phyloP scores from a whole-genome alignment of 2,329 filamentous ascomycete species.

The Alternaria sp. region DNA sequence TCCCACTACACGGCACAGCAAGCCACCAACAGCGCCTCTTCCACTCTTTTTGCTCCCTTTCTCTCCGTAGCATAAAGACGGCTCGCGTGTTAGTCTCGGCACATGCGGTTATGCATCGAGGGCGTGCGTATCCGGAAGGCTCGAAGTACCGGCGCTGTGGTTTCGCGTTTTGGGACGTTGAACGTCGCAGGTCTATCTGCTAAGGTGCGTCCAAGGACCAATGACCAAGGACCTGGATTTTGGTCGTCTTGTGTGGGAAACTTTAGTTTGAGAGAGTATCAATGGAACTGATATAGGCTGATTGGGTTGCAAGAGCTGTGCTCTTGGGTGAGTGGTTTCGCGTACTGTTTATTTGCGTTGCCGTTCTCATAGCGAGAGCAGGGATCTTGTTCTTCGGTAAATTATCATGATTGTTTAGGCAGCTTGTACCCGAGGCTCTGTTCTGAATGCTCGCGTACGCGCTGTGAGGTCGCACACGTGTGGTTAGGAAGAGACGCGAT shows the following conservation, averaged over 20 bases:
- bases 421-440: neutral
- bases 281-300: neutral
- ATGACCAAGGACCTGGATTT: neutral
- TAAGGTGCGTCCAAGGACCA: neutral
- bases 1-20: constrained; percentile 1
- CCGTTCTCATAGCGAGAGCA: too few relatives aligned
- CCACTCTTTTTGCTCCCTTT: neutral
- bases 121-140: neutral
- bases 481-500: neutral
- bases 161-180: constrained; percentile 5
- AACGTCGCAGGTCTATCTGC: neutral
- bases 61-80: neutral
- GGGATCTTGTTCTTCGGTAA: too few relatives aligned
- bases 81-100: neutral
- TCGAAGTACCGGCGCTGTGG: constrained; percentile 3
- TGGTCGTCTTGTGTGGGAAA: neutral
- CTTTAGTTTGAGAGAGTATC: neutral
- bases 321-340: neutral
- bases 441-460: neutral
- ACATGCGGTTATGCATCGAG: neutral
- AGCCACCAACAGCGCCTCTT: constrained; percentile 5
- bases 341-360: neutral
- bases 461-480: neutral
- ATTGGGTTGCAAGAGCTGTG: neutral
- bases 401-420: too few relatives aligned